Evolutionary conservation across 192 early-diverging fungal species (phyloP), one percentile per base, ranked within the genome.

Genomic region (Umbelopsis sp.): DNA sequence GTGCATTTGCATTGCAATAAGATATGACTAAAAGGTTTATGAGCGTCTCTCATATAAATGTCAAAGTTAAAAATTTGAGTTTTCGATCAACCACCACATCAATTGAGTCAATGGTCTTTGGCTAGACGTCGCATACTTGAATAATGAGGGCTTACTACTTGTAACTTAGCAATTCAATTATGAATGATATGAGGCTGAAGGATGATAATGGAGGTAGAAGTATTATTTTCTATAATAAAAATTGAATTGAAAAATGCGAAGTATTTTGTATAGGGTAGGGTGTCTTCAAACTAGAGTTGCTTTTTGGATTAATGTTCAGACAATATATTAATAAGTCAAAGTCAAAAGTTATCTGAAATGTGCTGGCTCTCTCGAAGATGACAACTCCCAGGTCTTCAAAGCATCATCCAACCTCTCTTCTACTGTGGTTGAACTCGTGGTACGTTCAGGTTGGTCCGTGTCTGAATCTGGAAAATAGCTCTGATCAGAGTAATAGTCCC

Each of bases 341-440:
- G 37, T 6, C 6, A 9, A 41, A 10, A 41, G 5, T 6, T 25
- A 61, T 61, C 30, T 22, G 30, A 61, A 61, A 61, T 61, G 55
- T n/a, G 55, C 16, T 16, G 21, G 30, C 3, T 33, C 30, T 61
- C 55, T 37, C 2, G 23, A 35, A 33, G 55, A 61, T 3, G 55
- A 16, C 13, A 35, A 30, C 16, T 61, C 55, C 55, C 55, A 61
- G 8, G 55, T 61, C 30, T 61, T 61, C 10, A 61, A 30, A 18
- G 55, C 55, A 33, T 71, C 70, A 45, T 71, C 70, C 27, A 71
- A 49, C 48, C 64, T 30, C 33, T 71, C 70, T 49, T 71, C 70
- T 1, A 71, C 70, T 10, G 70, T 61, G 13, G 53, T 15, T 64
- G 49, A 23, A 11, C 33, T 44, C 25, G 37, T 10, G 20, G 49